These are phyloP conservation scores for Candida saitoana DNA, from an alignment of 805 yeast species.

Conservation along the genomic window DNA sequence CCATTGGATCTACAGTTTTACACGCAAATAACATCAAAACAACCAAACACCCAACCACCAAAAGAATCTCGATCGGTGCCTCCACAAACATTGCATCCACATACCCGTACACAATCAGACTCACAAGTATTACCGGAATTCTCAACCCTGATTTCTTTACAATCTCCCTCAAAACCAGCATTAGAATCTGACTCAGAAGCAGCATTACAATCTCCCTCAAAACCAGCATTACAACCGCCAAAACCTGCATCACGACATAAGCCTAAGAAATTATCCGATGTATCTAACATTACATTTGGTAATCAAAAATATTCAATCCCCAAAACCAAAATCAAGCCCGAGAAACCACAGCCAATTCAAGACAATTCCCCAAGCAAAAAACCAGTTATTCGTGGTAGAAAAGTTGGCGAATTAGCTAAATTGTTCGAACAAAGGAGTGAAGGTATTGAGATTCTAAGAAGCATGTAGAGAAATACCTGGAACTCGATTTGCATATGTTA, in stretches of 20 bases:
- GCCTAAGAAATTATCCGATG: slow-evolving; percentile 14
- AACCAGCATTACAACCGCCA: slow-evolving; percentile 4
- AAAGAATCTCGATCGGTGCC: not conserved
- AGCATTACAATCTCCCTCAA: not conserved
- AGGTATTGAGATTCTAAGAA: slow-evolving; percentile 32
- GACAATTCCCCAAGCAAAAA: slow-evolving; percentile 13
- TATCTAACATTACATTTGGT: slow-evolving; percentile 15
- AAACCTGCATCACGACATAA: not conserved
- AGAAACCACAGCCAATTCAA: slow-evolving; percentile 15
- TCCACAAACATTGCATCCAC: not conserved
- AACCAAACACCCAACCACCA: not conserved
- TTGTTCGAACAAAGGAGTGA: slow-evolving; percentile 57
- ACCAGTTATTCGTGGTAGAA: slow-evolving; percentile 50
- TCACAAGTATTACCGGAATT: no score
- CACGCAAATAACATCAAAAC: not conserved
- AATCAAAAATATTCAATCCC: slow-evolving; percentile 20
- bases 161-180: not conserved
- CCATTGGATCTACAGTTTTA: not conserved
- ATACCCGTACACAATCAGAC: not conserved
- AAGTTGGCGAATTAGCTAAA: slow-evolving; percentile 60
- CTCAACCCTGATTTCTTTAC: no score
- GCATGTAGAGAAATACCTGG: slow-evolving; percentile 18
- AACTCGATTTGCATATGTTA: no score
- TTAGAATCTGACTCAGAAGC: not conserved
- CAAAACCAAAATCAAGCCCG: slow-evolving; percentile 18